These are phyloP conservation scores for Cynara cardunculus DNA, from an alignment of 129 eudicot species.

Conservation along the genomic window DNA sequence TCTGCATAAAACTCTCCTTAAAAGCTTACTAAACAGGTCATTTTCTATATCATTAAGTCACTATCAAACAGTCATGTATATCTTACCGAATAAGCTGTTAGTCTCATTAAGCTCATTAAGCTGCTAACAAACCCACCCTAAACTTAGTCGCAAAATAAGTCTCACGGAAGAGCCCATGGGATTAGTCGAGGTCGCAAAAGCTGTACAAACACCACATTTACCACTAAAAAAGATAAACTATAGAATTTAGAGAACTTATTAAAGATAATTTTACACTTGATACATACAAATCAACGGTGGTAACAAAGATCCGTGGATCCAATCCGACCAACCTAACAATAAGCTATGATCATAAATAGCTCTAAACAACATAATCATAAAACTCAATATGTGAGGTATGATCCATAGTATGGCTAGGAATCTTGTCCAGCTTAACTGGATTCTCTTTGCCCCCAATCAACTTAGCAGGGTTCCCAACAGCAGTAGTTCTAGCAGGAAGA, in stretches of 20 bases:
- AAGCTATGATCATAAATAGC: neutral
- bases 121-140: no score
- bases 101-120: no score
- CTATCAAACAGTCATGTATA: no score
- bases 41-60: no score
- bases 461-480: constrained; percentile 92
- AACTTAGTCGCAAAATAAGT: no score
- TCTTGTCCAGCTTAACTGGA: constrained; percentile 64
- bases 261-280: neutral
- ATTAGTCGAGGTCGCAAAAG: no score
- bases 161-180: no score
- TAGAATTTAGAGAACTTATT: neutral
- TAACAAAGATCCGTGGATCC: neutral
- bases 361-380: constrained; percentile 89
- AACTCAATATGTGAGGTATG: constrained; percentile 84
- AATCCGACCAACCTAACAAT: neutral
- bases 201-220: no score
- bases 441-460: constrained; percentile 82
- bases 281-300: neutral
- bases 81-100: no score
- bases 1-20: no score
- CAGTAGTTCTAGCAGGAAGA: constrained; percentile 82
- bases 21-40: no score
- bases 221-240: neutral
- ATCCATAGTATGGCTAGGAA: constrained; percentile 94